A percentile compares a stretch with the other conserved stretches of the same genome.
phyloP scores from a whole-genome alignment of 306 rosid genomes.

The Trifolium repens region DNA sequence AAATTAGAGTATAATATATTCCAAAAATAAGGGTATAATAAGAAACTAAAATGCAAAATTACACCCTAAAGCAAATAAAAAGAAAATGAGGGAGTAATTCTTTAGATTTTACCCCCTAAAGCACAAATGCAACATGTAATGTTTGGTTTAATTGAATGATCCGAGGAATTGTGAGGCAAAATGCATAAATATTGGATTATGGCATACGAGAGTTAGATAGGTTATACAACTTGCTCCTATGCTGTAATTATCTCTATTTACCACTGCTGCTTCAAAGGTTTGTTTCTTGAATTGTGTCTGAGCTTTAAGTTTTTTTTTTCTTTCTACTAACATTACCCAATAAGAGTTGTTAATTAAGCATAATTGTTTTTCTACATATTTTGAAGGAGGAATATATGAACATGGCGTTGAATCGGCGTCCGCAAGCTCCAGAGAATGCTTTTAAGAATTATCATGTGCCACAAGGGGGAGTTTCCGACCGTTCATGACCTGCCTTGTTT shows the following conservation, averaged over 20 bases:
- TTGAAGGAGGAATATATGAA: slow-evolving; percentile 54
- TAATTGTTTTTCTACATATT: slow-evolving; percentile 8
- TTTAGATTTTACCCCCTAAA: too few relatives aligned
- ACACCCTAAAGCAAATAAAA: too few relatives aligned
- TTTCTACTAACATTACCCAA: neutral
- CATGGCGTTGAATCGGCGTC: slow-evolving; percentile 25
- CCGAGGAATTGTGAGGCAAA: too few relatives aligned
- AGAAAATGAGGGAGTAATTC: too few relatives aligned
- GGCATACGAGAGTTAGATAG: too few relatives aligned
- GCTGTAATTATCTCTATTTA: neutral
- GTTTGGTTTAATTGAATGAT: too few relatives aligned
- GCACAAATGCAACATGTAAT: too few relatives aligned
- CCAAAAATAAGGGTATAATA: too few relatives aligned
- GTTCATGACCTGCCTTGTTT: slow-evolving; percentile 32
- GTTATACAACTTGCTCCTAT: neutral
- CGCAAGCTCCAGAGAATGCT: neutral
- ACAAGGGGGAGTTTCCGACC: slow-evolving; percentile 11
- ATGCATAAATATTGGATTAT: too few relatives aligned
- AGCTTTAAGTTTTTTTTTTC: neutral
- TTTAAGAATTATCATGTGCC: neutral
- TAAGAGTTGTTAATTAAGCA: slow-evolving; percentile 1
- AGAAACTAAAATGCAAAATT: too few relatives aligned
- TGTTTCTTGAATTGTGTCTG: slow-evolving; percentile 20
- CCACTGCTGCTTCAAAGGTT: slow-evolving; percentile 48
- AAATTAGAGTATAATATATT: too few relatives aligned